Base-by-base conservation (phyloP, 2,329 filamentous ascomycete species). In the Neocatenulostroma microsporum region DNA sequence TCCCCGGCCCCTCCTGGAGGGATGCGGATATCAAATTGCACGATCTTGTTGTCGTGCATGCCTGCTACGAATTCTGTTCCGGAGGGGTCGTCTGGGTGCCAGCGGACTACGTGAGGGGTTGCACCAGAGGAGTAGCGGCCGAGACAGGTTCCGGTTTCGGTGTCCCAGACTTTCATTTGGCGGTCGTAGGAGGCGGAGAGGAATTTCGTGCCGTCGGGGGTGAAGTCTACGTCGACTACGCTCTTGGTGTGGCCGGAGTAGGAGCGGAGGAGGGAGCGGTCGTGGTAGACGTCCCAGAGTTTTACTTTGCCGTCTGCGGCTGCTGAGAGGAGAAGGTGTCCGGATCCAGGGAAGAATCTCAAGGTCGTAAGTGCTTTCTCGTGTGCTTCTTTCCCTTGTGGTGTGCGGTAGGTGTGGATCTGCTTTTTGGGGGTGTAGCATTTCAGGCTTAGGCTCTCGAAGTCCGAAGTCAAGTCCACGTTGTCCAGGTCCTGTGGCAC, bases 41-140 rank as follows among this genome's bases (percentile, higher is more conserved):
- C 74, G 50, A 98, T 98, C 70, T 95, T 95, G 71, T 98, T 98
- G 63, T 98, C 89, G 24, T 85, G 91, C 85, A 96, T 93, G 54
- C 91, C 91, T 1, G 87, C 88, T 38, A 98, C 66, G 62, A 98
- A 98, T 61, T 96, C 89, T 58, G 91, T 82, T 7, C 80, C 76
- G 48, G 82, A 78, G 36, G 83, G 79, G 0, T 73, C 68, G 32
- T 79, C 76, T 0, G 89, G 88, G 62, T 96, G 94, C 72, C 96
- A 96, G 49, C 84, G 81, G 50, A 98, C 72, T 35, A 94, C 88
- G 57, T 98, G 91, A 4, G 91, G 89, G 11, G 87, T 96, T 68
- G 93, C 94, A 56, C 89, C 89, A 1, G 85, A 94, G 13, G 82
- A 86, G 68, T 94, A 98, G 40, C 86, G 85, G 53, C 78, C 81